A percentile compares a stretch with the other conserved stretches of the same genome.
phyloP scores from a whole-genome alignment of 2,329 filamentous ascomycete species.

The Sphaceloma murrayae region DNA sequence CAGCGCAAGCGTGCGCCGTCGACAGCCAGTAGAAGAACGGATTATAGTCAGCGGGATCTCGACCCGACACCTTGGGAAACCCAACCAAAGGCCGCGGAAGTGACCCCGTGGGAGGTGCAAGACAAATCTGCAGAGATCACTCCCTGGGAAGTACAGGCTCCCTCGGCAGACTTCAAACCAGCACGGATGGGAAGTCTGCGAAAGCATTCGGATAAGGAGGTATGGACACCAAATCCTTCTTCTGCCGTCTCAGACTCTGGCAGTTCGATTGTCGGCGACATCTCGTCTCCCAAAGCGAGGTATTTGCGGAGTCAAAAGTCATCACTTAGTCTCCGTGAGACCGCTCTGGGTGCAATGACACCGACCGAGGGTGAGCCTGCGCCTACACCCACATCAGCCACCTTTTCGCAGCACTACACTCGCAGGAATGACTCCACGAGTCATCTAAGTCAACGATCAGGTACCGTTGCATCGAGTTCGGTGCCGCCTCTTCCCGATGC shows the following conservation, averaged over 20 bases:
- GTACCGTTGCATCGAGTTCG: constrained; percentile 36
- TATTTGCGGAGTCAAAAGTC: constrained; percentile 42
- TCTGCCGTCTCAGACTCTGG: constrained; percentile 19
- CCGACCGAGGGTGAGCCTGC: constrained; percentile 17
- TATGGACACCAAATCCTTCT: constrained; percentile 13
- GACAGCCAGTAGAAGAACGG: constrained; percentile 9
- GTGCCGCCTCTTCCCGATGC: constrained; percentile 43
- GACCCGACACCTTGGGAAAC: constrained; percentile 23
- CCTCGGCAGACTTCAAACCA: background rate
- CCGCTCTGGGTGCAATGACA: constrained; percentile 51
- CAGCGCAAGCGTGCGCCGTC: constrained; percentile 9
- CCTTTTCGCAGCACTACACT: constrained; percentile 14
- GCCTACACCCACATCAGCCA: constrained; percentile 18
- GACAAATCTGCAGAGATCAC: constrained; percentile 13
- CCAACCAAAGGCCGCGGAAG: constrained; percentile 23
- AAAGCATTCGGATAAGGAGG: constrained; percentile 9
- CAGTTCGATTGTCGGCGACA: constrained; percentile 18
- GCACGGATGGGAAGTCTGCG: constrained; percentile 1
- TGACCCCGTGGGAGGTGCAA: constrained; percentile 21
- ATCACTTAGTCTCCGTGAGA: constrained; percentile 57
- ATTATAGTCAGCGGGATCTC: constrained; percentile 15
- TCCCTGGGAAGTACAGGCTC: constrained; percentile 8
- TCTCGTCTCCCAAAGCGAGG: constrained; percentile 22
- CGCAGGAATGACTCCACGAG: constrained; percentile 15
- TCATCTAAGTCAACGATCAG: constrained; percentile 53